These are phyloP conservation scores for Fusarium sp. DNA, from an alignment of 2,329 filamentous ascomycete species.

Conservation along the genomic window DNA sequence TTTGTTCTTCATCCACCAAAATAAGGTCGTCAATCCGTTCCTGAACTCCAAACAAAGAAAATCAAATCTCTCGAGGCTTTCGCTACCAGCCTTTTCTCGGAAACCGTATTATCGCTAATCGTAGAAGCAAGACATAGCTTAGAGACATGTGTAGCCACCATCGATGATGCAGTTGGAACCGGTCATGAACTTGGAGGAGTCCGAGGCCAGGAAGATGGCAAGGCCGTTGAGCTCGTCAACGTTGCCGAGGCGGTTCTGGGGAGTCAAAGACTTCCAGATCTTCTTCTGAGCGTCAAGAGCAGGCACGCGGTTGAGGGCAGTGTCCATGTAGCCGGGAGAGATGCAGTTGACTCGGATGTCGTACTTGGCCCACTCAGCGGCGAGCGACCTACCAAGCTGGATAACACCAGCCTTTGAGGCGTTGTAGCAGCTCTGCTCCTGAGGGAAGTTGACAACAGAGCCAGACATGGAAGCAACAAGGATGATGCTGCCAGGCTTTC, in stretches of 20 bases:
- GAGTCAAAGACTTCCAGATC: constrained; percentile 81
- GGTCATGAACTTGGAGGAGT: constrained; percentile 82
- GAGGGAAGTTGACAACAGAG: constrained; percentile 86
- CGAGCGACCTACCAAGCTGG: constrained; percentile 83
- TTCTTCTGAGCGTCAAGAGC: constrained; percentile 85
- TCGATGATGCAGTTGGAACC: constrained; percentile 80
- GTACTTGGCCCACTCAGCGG: constrained; percentile 86
- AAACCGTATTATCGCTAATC: constrained; percentile 11
- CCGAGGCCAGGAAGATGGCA: constrained; percentile 80
- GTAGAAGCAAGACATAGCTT: constrained; percentile 46
- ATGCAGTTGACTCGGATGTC: constrained; percentile 87
- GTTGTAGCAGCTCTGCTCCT: constrained; percentile 87
- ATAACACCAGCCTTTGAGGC: constrained; percentile 85
- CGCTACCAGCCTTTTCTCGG: neutral
- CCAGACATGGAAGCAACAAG: constrained; percentile 86
- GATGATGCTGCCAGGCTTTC: constrained; percentile 79
- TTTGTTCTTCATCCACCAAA: constrained; percentile 20
- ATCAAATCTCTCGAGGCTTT: constrained; percentile 14
- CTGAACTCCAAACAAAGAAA: constrained; percentile 44
- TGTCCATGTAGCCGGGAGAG: constrained; percentile 89
- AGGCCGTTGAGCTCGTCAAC: constrained; percentile 84
- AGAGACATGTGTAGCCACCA: constrained; percentile 76
- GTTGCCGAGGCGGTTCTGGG: constrained; percentile 77
- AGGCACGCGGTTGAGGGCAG: constrained; percentile 81
- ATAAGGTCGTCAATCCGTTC: constrained; percentile 21